Evolutionary conservation across 1,139 yeast species (phyloP).

Genomic region (Martiniozyma asiatica): DNA sequence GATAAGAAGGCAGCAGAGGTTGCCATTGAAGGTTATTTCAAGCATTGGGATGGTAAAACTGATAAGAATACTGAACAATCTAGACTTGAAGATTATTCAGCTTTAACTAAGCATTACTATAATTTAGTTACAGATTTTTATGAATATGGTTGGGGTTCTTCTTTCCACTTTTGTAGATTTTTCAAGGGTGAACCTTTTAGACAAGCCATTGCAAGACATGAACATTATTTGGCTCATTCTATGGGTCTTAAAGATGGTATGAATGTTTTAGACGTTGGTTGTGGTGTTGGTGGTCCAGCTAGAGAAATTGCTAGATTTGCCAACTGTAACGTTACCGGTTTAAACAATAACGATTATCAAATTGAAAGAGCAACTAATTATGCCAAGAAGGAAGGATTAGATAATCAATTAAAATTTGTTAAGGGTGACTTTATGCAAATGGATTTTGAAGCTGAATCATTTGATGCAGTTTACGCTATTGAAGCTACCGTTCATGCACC

Average conservation of each 20-base stretch:
- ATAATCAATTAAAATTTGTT: conserved; percentile 68
- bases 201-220: conserved; percentile 96
- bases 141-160: conserved; percentile 98
- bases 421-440: conserved; percentile 99
- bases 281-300: conserved; percentile 99
- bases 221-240: conserved; percentile 83
- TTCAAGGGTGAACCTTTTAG: conserved; percentile 87
- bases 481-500: conserved; percentile 99
- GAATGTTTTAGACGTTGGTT: conserved; percentile 94
- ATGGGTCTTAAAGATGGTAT: conserved; percentile 69
- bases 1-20: conserved; percentile 67
- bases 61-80: conserved; percentile 61
- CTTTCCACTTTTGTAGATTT: conserved; percentile 95
- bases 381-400: conserved; percentile 55
- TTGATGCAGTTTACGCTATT: conserved; percentile 96
- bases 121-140: conserved; percentile 93
- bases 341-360: conserved; percentile 96
- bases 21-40: conserved; percentile 84
- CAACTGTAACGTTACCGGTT: conserved; percentile 75
- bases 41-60: conserved; percentile 90
- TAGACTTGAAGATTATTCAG: conserved; percentile 76
- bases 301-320: conserved; percentile 91
- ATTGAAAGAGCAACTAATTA: conserved; percentile 83
- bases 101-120: conserved; percentile 89
- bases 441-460: conserved; percentile 83